phyloP scores from a whole-genome alignment of 2,329 filamentous ascomycete species.

The Penicillium sp. region DNA sequence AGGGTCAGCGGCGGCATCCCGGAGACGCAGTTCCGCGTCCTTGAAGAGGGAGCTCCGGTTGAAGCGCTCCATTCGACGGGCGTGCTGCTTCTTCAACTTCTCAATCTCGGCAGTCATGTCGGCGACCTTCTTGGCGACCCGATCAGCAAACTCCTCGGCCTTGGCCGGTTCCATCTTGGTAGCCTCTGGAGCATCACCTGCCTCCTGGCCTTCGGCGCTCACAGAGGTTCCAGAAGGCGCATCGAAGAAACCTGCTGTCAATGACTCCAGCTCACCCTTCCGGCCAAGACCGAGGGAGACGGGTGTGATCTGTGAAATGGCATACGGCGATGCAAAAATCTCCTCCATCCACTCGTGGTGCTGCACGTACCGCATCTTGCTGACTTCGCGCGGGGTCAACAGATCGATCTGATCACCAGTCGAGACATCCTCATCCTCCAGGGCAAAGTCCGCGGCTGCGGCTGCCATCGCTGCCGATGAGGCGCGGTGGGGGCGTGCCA shows the following conservation, averaged over 20 bases:
- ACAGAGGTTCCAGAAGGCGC: slow-evolving; percentile 40
- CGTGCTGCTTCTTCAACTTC: slow-evolving; percentile 74
- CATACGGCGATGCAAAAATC: slow-evolving; percentile 83
- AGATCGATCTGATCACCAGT: slow-evolving; percentile 86
- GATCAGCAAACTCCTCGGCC: slow-evolving; percentile 75
- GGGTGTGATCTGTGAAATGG: slow-evolving; percentile 76
- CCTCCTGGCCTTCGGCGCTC: slow-evolving; percentile 28
- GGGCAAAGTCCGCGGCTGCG: slow-evolving; percentile 44
- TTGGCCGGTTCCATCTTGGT: slow-evolving; percentile 68
- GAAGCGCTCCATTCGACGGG: slow-evolving; percentile 67
- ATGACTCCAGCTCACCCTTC: slow-evolving; percentile 70
- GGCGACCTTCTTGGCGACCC: slow-evolving; percentile 66
- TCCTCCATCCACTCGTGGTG: slow-evolving; percentile 99
- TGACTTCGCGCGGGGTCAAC: slow-evolving; percentile 83
- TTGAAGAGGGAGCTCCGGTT: slow-evolving; percentile 65
- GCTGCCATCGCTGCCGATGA: slow-evolving; percentile 35
- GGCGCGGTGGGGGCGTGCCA: slow-evolving; percentile 43
- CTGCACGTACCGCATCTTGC: slow-evolving; percentile 77
- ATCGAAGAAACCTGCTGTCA: slow-evolving; percentile 84
- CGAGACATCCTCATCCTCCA: slow-evolving; percentile 85
- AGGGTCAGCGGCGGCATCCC: slow-evolving; percentile 56
- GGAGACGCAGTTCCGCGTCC: slow-evolving; percentile 69
- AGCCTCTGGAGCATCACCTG: slow-evolving; percentile 36
- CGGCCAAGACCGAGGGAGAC: slow-evolving; percentile 81
- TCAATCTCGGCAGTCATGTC: slow-evolving; percentile 77